Base-by-base conservation (phyloP, 1,284 basidiomycete species). In the Austroboletus novae-zelandiae region DNA sequence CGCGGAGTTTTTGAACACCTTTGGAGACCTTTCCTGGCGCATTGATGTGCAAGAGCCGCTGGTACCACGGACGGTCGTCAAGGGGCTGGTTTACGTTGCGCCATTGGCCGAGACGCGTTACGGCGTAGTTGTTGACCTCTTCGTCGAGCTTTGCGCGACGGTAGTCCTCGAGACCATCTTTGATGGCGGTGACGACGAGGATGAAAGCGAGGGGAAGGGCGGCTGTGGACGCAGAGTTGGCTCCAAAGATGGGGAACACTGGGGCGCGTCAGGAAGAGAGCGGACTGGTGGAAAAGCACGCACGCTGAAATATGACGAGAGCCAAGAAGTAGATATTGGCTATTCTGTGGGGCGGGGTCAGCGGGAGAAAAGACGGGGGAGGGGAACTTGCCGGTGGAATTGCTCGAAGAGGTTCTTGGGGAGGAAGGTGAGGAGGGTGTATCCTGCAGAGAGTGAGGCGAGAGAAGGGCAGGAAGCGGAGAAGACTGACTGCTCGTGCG, bases 391-490 rank as follows among this genome's bases (percentile, higher is more conserved):
- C 86, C 91, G 80, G 59, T 88, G 78, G 66, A 97, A 96, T 65
- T 97, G 94, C 70, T 95, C 91, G 56, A 85, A 89, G 56, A 96
- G 71, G 66, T 96, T 96, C 77, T 91, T 94, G n/a, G 95, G 95
- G 42, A 98, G 63, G 68, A 98, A 98, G 4, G 94, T 92, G 57
- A 96, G 48, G 52, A 93, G 67, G 30, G 94, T 97, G 72, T 98
- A 98, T 71, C 97, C 91, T 66, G 20, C 32, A 45, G 47, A 52
- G 45, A 56, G 53, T 57, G 58, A 45, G 58, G 39, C 29, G 46
- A 20, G 48, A 40, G 14, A 36, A 10, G 41, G 20, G 14, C 52
- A 20, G 36, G 40, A 34, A 39, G 32, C 14, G 18, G 5, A 1
- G 31, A 9, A 23, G 17, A 85, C 89, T 71, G 69, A 91, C 89